These are phyloP conservation scores for Ramalina intermedia DNA, from an alignment of 495 filamentous ascomycete species.

Conservation along the genomic window DNA sequence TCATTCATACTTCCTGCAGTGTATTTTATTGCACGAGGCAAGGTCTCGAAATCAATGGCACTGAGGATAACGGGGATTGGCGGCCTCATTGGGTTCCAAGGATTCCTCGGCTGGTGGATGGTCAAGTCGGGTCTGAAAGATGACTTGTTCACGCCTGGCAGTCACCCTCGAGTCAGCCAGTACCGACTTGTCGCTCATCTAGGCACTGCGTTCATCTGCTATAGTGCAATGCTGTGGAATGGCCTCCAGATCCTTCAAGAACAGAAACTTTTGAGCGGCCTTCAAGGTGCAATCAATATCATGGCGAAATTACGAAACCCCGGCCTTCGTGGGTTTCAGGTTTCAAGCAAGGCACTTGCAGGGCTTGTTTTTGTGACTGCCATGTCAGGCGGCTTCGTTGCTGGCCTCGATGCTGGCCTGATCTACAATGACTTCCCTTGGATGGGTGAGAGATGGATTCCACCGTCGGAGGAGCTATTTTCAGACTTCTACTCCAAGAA, in stretches of 20 bases:
- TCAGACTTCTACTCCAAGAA: conserved; percentile 71
- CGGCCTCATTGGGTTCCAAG: conserved; percentile 84
- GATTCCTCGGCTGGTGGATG: conserved; percentile 98
- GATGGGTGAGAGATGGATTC: conserved; percentile 74
- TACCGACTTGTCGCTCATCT: conserved; percentile 86
- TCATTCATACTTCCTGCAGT: conserved; percentile 75
- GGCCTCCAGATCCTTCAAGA: conserved; percentile 73
- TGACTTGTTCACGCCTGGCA: conserved; percentile 81
- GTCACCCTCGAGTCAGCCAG: conserved; percentile 82
- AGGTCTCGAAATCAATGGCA: conserved; percentile 67
- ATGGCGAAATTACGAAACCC: conserved; percentile 49
- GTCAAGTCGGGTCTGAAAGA: conserved; percentile 91
- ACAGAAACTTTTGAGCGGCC: conserved; percentile 48
- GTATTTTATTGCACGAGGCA: conserved; percentile 74
- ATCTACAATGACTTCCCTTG: conserved; percentile 98
- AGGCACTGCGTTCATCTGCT: conserved; percentile 78
- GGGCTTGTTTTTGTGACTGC: conserved; percentile 74
- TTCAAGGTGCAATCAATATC: conserved; percentile 36
- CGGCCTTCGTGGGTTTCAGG: conserved; percentile 53
- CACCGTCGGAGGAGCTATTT: conserved; percentile 70
- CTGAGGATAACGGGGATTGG: conserved; percentile 66
- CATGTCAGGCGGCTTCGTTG: conserved; percentile 86
- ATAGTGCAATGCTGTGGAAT: conserved; percentile 86
- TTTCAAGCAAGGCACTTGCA: conserved; percentile 56
- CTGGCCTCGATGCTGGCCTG: conserved; percentile 85